Conservation (phyloP, 164 flowering plant species). For the Berberis vulgaris region DNA sequence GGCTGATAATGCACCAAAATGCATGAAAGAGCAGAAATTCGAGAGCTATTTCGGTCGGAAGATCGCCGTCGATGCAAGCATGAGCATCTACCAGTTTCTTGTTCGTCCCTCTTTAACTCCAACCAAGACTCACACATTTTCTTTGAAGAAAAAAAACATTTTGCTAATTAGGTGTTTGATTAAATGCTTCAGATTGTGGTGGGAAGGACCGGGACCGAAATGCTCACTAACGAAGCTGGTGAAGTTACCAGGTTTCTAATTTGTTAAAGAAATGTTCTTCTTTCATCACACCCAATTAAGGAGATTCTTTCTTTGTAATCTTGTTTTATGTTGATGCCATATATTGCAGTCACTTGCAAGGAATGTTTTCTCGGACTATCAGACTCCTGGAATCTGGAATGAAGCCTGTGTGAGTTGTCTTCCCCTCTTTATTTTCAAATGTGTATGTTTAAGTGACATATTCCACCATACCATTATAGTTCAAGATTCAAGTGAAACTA, state of each 20-base stretch:
- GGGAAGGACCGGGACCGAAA: constrained; percentile 85
- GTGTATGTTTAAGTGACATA: background rate
- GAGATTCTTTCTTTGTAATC: background rate
- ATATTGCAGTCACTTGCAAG: constrained; percentile 75
- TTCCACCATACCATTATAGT: background rate
- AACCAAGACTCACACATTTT: background rate
- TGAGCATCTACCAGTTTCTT: constrained; percentile 98
- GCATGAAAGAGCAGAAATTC: constrained; percentile 89
- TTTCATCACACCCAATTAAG: too few species aligned
- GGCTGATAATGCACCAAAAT: constrained; percentile 85
- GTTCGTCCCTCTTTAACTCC: constrained; percentile 22
- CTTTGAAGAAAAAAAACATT: background rate
- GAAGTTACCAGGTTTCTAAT: constrained; percentile 76
- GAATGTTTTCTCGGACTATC: constrained; percentile 86
- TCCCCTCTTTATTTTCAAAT: background rate
- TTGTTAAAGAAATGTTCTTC: too few species aligned
- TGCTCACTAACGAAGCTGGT: constrained; percentile 97
- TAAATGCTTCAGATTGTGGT: constrained; percentile 64
- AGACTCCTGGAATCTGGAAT: constrained; percentile 93
- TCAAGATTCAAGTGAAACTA: too few species aligned
- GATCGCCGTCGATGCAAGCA: constrained; percentile 94
- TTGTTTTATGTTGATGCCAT: background rate
- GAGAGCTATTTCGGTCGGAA: constrained; percentile 88
- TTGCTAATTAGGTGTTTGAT: background rate
- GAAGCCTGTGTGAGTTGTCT: constrained; percentile 70